A percentile compares a stretch with the other conserved stretches of the same genome.
Conservation (phyloP, 2,329 filamentous ascomycete species). For the Mycosphaerella arachidis region DNA sequence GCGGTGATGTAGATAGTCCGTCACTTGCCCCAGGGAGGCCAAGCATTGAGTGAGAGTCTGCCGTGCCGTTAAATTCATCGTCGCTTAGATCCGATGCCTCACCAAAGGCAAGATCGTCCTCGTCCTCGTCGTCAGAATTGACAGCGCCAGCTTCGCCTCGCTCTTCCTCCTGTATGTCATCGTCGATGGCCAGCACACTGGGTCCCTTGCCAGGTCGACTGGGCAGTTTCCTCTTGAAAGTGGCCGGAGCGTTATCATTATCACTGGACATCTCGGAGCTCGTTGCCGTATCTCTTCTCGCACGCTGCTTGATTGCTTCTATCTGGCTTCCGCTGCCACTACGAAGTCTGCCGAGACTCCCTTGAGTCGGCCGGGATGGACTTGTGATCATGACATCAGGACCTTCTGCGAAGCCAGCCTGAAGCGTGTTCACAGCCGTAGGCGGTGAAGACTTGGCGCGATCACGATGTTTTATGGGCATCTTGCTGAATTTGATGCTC, state of each 20-base stretch:
- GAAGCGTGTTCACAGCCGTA: constrained; percentile 14
- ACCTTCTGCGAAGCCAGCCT: constrained; percentile 17
- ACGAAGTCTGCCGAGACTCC: constrained; percentile 46
- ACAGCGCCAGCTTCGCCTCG: constrained; percentile 28
- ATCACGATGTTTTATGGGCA: constrained; percentile 74
- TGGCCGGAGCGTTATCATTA: constrained; percentile 61
- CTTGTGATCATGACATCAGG: constrained; percentile 43
- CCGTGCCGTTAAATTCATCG: constrained; percentile 54
- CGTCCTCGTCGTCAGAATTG: constrained; percentile 37
- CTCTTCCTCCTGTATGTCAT: constrained; percentile 41
- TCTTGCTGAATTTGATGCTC: constrained; percentile 93
- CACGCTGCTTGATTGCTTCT: constrained; percentile 60
- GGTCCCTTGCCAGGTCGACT: constrained; percentile 51
- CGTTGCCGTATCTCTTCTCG: constrained; percentile 70
- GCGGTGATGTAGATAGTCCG: constrained; percentile 45
- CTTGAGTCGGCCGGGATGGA: constrained; percentile 34
- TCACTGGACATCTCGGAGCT: constrained; percentile 81
- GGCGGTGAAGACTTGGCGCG: constrained; percentile 80
- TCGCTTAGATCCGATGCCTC: constrained; percentile 44
- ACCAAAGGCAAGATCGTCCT: constrained; percentile 35
- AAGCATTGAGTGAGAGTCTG: constrained; percentile 68
- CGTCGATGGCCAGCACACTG: constrained; percentile 29
- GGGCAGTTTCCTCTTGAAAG: constrained; percentile 57
- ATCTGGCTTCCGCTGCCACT: constrained; percentile 68
- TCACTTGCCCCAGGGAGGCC: constrained; percentile 55